A percentile compares a stretch with the other conserved stretches of the same genome.
These are phyloP conservation scores for Stachybotrys echinatus DNA, from an alignment of 2,329 filamentous ascomycete genomes.

Conservation along the genomic window DNA sequence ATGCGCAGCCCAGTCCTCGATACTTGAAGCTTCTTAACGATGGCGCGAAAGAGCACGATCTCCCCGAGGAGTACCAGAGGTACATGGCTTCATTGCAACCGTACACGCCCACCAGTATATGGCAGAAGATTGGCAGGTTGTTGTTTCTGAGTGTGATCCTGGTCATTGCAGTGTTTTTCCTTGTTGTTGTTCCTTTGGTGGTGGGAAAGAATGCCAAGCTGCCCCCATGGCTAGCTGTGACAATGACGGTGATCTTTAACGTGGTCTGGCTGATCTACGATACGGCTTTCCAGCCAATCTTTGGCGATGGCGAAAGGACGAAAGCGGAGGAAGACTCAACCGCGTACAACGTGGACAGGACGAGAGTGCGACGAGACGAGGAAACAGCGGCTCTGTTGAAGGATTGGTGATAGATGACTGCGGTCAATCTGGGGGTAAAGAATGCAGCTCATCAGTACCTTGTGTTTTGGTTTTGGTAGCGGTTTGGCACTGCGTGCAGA, in stretches of 20 bases:
- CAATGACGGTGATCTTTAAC: constrained; percentile 48
- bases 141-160: constrained; percentile 46
- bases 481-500: too few species aligned
- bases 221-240: constrained; percentile 59
- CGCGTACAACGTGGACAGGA: constrained; percentile 2
- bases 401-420: background rate
- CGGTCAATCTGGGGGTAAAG: constrained; percentile 1
- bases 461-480: background rate
- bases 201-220: constrained; percentile 61
- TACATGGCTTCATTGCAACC: constrained; percentile 66
- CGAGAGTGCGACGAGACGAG: constrained; percentile 11
- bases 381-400: constrained; percentile 16
- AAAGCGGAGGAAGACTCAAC: constrained; percentile 16
- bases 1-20: constrained; percentile 76
- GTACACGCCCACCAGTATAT: constrained; percentile 62
- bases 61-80: constrained; percentile 71
- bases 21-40: constrained; percentile 77
- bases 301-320: constrained; percentile 82
- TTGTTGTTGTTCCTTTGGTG: constrained; percentile 43
- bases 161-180: constrained; percentile 44
- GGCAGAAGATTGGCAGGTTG: constrained; percentile 61
- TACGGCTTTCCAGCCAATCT: constrained; percentile 48
- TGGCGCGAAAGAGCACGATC: constrained; percentile 73
- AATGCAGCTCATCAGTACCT: too few species aligned
- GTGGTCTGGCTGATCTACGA: constrained; percentile 42